Evolutionary conservation across 352 stramenopile genomes (phyloP).

Genomic region (Blastocystis sp.): DNA sequence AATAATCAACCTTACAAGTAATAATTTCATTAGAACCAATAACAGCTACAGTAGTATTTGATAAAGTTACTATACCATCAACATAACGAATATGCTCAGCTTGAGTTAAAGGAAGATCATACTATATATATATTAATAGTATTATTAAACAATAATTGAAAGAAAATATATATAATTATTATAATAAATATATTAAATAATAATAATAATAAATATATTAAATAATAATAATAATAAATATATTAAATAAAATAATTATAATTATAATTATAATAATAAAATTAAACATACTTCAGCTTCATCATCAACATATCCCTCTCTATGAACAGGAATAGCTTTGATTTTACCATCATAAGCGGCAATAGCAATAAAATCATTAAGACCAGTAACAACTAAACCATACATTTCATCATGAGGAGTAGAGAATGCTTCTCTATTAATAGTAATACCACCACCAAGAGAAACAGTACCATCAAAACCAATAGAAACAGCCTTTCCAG

Average conservation of each 20-base stretch:
- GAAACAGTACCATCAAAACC: not conserved
- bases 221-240: too few species aligned
- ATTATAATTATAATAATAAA: not conserved
- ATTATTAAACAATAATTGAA: not conserved
- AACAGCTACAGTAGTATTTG: not conserved
- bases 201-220: too few species aligned
- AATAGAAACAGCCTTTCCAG: conserved; percentile 12
- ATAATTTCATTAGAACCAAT: conserved; percentile 2
- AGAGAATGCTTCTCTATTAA: not conserved
- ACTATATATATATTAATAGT: not conserved
- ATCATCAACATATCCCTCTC: not conserved
- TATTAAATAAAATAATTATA: not conserved
- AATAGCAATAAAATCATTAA: not conserved
- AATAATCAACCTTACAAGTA: not conserved
- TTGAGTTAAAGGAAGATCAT: not conserved
- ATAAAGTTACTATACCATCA: conserved; percentile 1
- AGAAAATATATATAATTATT: not conserved
- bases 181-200: too few species aligned
- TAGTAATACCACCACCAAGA: conserved; percentile 20
- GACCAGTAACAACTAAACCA: not conserved
- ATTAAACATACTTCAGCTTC: not conserved
- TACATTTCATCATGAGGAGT: not conserved
- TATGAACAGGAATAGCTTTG: not conserved
- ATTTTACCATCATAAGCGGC: conserved; percentile 4
- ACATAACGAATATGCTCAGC: not conserved